phyloP scores from a whole-genome alignment of 257 asterid species.

The Rhazya stricta region DNA sequence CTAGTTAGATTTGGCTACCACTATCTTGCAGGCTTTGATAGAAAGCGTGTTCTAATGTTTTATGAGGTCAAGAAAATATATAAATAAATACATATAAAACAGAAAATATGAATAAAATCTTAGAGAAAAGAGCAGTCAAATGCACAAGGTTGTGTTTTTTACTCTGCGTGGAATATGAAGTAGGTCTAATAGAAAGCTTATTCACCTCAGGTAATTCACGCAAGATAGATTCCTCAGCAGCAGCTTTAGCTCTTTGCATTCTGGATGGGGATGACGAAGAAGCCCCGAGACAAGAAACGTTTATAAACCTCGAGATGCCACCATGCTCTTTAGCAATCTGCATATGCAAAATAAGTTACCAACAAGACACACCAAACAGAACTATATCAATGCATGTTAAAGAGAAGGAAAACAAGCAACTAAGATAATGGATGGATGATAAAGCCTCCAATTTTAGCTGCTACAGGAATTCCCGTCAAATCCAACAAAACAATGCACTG shows the following conservation, averaged over 20 bases:
- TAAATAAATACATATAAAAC: neutral
- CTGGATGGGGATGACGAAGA: constrained; percentile 71
- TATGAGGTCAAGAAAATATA: neutral
- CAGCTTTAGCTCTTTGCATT: constrained; percentile 87
- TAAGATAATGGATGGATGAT: neutral
- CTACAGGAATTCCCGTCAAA: too few species aligned
- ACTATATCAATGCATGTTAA: constrained; percentile 2
- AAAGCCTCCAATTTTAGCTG: neutral
- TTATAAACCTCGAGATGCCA: constrained; percentile 87
- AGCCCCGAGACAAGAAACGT: constrained; percentile 88
- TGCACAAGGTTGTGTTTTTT: neutral
- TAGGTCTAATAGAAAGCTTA: neutral
- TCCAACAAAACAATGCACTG: too few species aligned
- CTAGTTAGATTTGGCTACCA: neutral
- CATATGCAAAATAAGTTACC: constrained; percentile 17
- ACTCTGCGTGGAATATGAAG: neutral
- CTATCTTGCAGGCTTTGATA: neutral
- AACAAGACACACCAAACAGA: constrained; percentile 1
- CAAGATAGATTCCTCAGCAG: constrained; percentile 81
- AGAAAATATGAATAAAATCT: neutral
- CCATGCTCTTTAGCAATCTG: constrained; percentile 98
- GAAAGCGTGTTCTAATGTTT: neutral
- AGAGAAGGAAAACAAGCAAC: neutral
- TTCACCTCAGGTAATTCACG: constrained; percentile 72
- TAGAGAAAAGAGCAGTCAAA: neutral